Evolutionary conservation across 441 rosid species (phyloP).

Genomic region (Isatis lusitanica): DNA sequence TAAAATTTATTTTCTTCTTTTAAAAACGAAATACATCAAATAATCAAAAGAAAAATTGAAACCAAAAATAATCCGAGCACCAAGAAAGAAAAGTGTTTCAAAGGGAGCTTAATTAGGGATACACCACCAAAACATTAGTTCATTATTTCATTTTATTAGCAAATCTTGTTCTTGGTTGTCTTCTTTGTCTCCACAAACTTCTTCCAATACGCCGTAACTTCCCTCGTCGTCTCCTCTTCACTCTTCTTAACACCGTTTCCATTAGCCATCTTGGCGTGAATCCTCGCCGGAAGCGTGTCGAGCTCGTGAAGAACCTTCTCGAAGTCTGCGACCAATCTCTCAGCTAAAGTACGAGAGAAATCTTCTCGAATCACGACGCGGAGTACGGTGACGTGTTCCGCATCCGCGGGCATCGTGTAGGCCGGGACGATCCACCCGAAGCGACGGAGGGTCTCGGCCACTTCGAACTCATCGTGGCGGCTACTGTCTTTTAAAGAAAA

Average conservation of each 20-base stretch:
- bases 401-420: constrained; percentile 60
- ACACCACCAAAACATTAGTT: neutral
- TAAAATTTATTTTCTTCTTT: no score
- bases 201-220: constrained; percentile 48
- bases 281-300: constrained; percentile 40
- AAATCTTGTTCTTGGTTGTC: neutral
- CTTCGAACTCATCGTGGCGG: constrained; percentile 49
- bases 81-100: neutral
- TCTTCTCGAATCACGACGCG: constrained; percentile 59
- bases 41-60: neutral
- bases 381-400: constrained; percentile 51
- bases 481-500: constrained; percentile 48
- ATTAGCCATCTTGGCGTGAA: constrained; percentile 32
- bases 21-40: neutral
- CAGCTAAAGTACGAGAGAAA: constrained; percentile 54
- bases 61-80: neutral
- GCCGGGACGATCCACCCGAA: constrained; percentile 66
- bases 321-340: constrained; percentile 49
- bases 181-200: constrained; percentile 36
- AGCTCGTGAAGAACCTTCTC: constrained; percentile 52
- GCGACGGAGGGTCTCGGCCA: constrained; percentile 46
- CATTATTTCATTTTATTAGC: neutral
- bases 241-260: constrained; percentile 44
- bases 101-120: neutral
- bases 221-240: constrained; percentile 45